A percentile compares a stretch with the other conserved stretches of the same genome.
Conservation (phyloP, 2,329 filamentous ascomycete species). For the Verticillium dahliae region DNA sequence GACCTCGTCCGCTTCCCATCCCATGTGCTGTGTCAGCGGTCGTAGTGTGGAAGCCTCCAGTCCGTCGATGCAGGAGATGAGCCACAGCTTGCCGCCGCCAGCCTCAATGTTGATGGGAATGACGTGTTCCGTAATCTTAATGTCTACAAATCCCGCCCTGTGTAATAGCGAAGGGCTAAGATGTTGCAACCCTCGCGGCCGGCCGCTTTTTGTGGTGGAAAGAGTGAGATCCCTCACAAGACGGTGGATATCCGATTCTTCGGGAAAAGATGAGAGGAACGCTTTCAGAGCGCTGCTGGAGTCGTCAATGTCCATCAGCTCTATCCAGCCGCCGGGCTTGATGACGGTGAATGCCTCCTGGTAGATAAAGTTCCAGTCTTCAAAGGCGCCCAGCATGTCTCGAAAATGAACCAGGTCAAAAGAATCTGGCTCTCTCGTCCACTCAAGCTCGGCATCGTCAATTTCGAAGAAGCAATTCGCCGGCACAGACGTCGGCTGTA, state of each 20-base stretch:
- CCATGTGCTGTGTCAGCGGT: conserved; percentile 44
- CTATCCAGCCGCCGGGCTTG: conserved; percentile 51
- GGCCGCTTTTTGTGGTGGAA: conserved; percentile 37
- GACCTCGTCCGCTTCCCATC: conserved; percentile 43
- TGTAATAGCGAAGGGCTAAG: conserved; percentile 36
- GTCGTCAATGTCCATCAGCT: conserved; percentile 47
- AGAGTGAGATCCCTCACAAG: conserved; percentile 33
- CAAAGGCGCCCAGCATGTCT: conserved; percentile 48
- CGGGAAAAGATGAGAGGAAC: conserved; percentile 32
- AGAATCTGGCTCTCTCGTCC: conserved; percentile 44
- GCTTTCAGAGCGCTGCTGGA: conserved; percentile 21
- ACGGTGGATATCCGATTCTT: conserved; percentile 36
- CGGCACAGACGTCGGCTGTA: conserved; percentile 49
- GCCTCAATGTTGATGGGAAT: conserved; percentile 41
- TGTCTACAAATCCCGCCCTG: conserved; percentile 45
- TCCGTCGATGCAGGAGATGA: conserved; percentile 43
- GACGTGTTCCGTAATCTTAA: conserved; percentile 37
- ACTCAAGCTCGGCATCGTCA: conserved; percentile 51
- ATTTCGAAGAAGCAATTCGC: conserved; percentile 55
- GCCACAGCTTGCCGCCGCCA: conserved; percentile 45
- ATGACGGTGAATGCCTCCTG: conserved; percentile 44
- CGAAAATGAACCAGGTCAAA: conserved; percentile 54
- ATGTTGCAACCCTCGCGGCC: conserved; percentile 36
- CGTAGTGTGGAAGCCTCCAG: conserved; percentile 43
- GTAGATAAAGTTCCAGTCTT: conserved; percentile 50